Percentiles rank a stretch among this genome's conserved stretches.
Conservation (phyloP, 768 basidiomycete genomes). For the Phlebiopsis flavidoalba region DNA sequence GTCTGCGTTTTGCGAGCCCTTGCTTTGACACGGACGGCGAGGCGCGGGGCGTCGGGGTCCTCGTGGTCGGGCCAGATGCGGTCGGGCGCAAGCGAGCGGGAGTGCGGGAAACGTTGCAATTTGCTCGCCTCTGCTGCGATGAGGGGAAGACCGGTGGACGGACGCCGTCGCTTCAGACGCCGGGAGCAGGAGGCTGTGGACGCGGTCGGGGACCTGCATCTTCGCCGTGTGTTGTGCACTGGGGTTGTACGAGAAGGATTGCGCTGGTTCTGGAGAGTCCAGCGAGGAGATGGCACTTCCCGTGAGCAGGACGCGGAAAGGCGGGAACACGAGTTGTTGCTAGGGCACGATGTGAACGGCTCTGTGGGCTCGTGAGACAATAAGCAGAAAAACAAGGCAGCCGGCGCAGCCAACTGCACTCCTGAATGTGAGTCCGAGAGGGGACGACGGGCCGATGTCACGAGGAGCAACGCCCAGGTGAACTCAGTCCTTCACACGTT, state of each 20-base stretch:
- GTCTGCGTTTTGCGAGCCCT: constrained; percentile 11
- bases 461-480: constrained; percentile 44
- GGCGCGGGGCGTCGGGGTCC: constrained; percentile 35
- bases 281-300: constrained; percentile 54
- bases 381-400: constrained; percentile 6
- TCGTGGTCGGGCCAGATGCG: constrained; percentile 49
- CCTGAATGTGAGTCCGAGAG: constrained; percentile 25
- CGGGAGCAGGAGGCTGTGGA: constrained; percentile 54
- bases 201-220: constrained; percentile 34
- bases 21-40: constrained; percentile 25
- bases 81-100: constrained; percentile 29
- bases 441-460: constrained; percentile 57
- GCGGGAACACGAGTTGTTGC: constrained; percentile 52
- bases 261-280: constrained; percentile 60
- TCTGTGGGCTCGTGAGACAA: constrained; percentile 14
- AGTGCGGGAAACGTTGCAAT: constrained; percentile 63
- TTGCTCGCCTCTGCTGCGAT: constrained; percentile 44
- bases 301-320: constrained; percentile 61
- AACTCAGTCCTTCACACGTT: constrained; percentile 52
- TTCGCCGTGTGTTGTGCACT: constrained; percentile 35
- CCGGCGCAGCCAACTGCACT: constrained; percentile 11
- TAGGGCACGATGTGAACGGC: constrained; percentile 31
- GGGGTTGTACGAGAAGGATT: constrained; percentile 60
- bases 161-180: constrained; percentile 37
- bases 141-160: constrained; percentile 49